Base-by-base conservation (phyloP, 768 basidiomycete species). In the Nevesoporus exiguus region DNA sequence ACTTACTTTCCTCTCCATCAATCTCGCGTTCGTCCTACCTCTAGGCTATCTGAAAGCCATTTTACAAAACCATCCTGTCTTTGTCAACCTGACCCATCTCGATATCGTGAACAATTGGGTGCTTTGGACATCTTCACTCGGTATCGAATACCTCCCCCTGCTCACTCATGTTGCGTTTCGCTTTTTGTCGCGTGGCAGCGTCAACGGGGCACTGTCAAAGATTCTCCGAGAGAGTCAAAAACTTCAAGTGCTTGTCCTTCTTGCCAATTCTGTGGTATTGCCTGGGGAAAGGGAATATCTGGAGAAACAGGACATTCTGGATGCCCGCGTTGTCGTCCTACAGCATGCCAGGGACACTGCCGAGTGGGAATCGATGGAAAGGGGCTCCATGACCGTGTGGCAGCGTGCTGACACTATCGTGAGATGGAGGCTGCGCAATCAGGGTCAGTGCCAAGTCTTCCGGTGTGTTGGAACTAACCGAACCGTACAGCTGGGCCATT, bases 61-160 rank as follows among this genome's bases (percentile, higher is more conserved):
- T 7, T 36, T 54, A 37, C 55, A 33, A 9, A 25, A 51, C 39
- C 49, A 55, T n/a, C 63, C 60, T 10, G 50, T 17, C 19, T 64
- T 62, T 36, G 27, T 29, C 5, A 41, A 45, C 33, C 37, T 65
- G 1, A 60, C 61, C 13, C 58, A 62, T 22, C 61, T 66, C 19
- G 61, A 65, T 22, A 39, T 66, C 42, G 46, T 63, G n/a, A 55
- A 63, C 21, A 48, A 58, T 9, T 63, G 61, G 61, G 45, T 52
- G 1, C 49, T 65, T 8, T 65, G 58, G 61, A 56, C 30, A n/a
- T 57, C 64, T 2, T 49, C 56, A 2, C 47, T 56, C 21, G 56
- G 60, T 2, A 58, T 66, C 45, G 57, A 66, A 27, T 21, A 41
- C 34, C 48, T 60, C 3, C 58, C 58, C 3, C 48, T 25, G 15